Conservation (phyloP, 768 basidiomycete genomes). For the Boletus tylopilopsis region DNA sequence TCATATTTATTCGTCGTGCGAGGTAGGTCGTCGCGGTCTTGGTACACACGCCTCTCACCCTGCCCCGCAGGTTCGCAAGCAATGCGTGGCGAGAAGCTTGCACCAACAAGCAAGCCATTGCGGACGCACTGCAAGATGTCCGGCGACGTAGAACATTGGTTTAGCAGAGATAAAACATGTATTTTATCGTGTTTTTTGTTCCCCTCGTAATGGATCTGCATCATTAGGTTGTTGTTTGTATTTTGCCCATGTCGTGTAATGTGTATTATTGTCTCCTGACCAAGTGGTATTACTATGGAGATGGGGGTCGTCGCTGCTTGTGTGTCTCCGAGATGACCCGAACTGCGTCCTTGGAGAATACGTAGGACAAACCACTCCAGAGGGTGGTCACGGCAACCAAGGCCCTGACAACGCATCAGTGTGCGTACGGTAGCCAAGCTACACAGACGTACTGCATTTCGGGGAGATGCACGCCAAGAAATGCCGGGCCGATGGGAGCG, state of each 20-base stretch:
- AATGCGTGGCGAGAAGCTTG: constrained; percentile 61
- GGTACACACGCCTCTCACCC: constrained; percentile 6
- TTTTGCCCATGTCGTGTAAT: constrained; percentile 15
- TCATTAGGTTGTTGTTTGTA: constrained; percentile 16
- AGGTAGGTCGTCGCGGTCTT: constrained; percentile 43
- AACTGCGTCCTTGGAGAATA: constrained; percentile 73
- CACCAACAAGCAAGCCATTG: constrained; percentile 56
- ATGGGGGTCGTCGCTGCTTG: constrained; percentile 25
- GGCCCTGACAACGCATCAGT: constrained; percentile 49
- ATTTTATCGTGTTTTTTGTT: background rate
- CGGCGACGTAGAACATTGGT: constrained; percentile 44
- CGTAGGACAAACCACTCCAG: constrained; percentile 84
- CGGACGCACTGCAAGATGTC: constrained; percentile 68
- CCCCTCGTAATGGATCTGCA: background rate
- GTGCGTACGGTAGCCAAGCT: background rate
- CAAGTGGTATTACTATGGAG: constrained; percentile 7
- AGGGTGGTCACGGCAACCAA: constrained; percentile 87
- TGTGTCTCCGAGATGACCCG: constrained; percentile 47
- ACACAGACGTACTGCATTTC: constrained; percentile 65
- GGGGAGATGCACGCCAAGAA: constrained; percentile 51
- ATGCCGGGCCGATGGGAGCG: constrained; percentile 67
- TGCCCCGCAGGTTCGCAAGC: constrained; percentile 50
- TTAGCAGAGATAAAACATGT: constrained; percentile 8
- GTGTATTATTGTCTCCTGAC: constrained; percentile 15
- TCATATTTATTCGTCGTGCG: constrained; percentile 62